These are phyloP conservation scores for Trametes polyzona DNA, from an alignment of 1,284 basidiomycete species.

Conservation along the genomic window DNA sequence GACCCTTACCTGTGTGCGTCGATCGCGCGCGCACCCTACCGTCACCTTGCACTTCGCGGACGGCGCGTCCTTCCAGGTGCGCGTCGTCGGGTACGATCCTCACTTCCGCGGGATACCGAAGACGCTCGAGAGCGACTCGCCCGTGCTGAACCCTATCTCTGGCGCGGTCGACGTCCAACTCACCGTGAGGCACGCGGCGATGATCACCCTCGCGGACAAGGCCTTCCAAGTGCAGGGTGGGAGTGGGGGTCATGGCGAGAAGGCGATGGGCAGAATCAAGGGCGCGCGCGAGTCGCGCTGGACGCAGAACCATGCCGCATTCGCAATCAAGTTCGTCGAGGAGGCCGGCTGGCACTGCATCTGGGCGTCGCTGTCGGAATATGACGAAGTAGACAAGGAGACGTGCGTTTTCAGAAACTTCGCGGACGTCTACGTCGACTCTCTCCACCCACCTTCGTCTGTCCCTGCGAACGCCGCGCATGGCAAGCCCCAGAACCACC, in stretches of 20 bases:
- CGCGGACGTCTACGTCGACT: conserved; percentile 55
- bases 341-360: conserved; percentile 60
- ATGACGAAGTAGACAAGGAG: conserved; percentile 41
- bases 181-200: conserved; percentile 54
- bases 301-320: conserved; percentile 59
- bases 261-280: background rate
- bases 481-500: background rate
- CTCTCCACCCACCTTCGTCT: conserved; percentile 20
- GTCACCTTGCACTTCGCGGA: conserved; percentile 62
- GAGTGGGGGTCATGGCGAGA: background rate
- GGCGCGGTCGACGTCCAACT: conserved; percentile 42
- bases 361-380: conserved; percentile 61
- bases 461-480: background rate
- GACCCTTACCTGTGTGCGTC: conserved; percentile 49
- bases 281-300: conserved; percentile 42
- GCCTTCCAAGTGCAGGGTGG: conserved; percentile 44
- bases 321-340: conserved; percentile 52
- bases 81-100: conserved; percentile 66
- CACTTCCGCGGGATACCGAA: conserved; percentile 58
- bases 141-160: conserved; percentile 43
- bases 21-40: conserved; percentile 57
- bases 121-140: conserved; percentile 57
- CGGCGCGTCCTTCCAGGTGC: conserved; percentile 55
- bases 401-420: conserved; percentile 60
- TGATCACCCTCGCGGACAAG: conserved; percentile 58